These are phyloP conservation scores for Nicotiana obtusifolia DNA, from an alignment of 257 asterid species.

Conservation along the genomic window DNA sequence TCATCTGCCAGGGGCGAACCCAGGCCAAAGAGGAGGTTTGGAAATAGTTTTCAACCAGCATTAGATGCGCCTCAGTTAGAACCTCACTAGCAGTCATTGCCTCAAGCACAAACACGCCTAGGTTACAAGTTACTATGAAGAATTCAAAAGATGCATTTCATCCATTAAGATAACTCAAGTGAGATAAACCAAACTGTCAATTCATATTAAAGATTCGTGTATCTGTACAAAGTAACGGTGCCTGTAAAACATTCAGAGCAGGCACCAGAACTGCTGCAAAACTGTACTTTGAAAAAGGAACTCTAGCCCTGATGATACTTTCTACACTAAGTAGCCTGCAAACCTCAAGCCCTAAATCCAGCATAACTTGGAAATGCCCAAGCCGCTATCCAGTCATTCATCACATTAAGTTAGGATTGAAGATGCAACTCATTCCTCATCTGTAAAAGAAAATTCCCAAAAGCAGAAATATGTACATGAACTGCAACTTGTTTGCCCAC, in stretches of 20 bases:
- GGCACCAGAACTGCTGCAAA: constrained; percentile 21
- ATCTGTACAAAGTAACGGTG: constrained; percentile 47
- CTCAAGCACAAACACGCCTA: no score
- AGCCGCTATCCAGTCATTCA: constrained; percentile 14
- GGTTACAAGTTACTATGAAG: background rate
- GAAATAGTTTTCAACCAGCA: no score
- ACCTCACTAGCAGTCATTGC: no score
- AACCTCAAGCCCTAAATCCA: background rate
- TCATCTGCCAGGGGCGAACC: no score
- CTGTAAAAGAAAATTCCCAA: background rate
- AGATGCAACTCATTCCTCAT: background rate
- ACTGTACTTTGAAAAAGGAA: constrained; percentile 18
- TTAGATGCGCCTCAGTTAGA: no score
- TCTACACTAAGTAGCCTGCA: constrained; percentile 7
- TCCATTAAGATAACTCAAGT: background rate
- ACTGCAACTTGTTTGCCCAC: background rate
- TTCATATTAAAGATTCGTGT: constrained; percentile 19
- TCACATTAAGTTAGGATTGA: constrained; percentile 26
- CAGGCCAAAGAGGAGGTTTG: no score
- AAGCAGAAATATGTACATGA: constrained; percentile 18
- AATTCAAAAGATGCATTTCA: background rate
- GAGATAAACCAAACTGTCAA: constrained; percentile 6
- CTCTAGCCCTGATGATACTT: constrained; percentile 11
- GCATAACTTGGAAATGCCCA: constrained; percentile 1
- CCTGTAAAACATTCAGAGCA: constrained; percentile 25